Evolutionary conservation across 2,329 filamentous ascomycete species (phyloP).

Genomic region (Neonectria coccinea): DNA sequence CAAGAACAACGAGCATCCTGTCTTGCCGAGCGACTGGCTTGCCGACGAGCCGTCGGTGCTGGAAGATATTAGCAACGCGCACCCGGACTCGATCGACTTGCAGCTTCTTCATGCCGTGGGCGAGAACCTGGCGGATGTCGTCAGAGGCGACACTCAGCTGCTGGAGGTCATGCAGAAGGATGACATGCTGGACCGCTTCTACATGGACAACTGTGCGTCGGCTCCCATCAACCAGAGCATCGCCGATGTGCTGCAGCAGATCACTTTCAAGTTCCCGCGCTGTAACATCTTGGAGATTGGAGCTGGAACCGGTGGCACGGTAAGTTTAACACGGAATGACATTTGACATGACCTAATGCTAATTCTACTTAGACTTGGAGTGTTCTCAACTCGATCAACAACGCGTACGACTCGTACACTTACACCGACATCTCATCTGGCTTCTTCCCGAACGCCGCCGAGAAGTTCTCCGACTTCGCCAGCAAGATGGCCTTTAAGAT

Average conservation of each 20-base stretch:
- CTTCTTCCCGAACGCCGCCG: constrained; percentile 52
- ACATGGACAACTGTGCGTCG: constrained; percentile 28
- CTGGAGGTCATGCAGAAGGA: constrained; percentile 31
- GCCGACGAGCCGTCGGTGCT: constrained; percentile 16
- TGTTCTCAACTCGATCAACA: constrained; percentile 14
- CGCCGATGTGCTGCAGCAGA: constrained; percentile 24
- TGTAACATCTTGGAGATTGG: constrained; percentile 27
- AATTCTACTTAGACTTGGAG: constrained; percentile 7
- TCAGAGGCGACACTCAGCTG: constrained; percentile 25
- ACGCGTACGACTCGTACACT: constrained; percentile 42
- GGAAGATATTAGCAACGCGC: constrained; percentile 11
- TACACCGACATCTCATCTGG: constrained; percentile 55
- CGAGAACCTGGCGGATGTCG: constrained; percentile 21
- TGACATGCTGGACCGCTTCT: constrained; percentile 30
- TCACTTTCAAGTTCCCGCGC: constrained; percentile 26
- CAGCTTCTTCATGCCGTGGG: constrained; percentile 29
- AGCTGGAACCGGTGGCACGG: constrained; percentile 25
- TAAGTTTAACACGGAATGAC: background rate
- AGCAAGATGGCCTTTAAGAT: constrained; percentile 48
- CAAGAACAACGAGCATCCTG: constrained; percentile 19
- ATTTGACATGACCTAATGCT: background rate
- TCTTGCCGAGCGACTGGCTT: constrained; percentile 23
- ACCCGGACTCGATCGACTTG: constrained; percentile 27
- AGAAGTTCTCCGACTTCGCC: constrained; percentile 39
- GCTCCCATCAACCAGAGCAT: constrained; percentile 25